Conservation (phyloP, 371 early-diverging fungal species). For the Funneliformis caledonium region DNA sequence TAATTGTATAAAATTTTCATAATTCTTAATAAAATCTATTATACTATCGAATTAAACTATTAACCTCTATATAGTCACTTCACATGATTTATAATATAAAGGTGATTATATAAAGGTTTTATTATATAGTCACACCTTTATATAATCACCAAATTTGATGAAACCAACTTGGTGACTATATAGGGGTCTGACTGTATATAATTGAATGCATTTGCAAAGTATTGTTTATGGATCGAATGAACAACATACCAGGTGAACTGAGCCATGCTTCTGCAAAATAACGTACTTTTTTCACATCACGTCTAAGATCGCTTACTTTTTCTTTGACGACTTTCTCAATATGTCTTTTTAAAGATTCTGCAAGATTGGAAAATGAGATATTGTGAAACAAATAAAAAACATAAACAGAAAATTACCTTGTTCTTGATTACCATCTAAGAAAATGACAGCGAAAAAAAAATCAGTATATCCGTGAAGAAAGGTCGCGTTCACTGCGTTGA, state of each 20-base stretch:
- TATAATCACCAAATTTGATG: too few relatives aligned
- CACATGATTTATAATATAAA: too few relatives aligned
- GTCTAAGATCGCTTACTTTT: neutral
- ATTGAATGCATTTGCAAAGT: neutral
- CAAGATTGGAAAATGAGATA: neutral
- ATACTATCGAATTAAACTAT: too few relatives aligned
- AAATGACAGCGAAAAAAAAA: too few relatives aligned
- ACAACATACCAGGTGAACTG: slow-evolving; percentile 21
- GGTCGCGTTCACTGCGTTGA: neutral
- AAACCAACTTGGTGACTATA: too few relatives aligned
- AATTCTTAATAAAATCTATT: too few relatives aligned
- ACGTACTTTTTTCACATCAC: slow-evolving; percentile 15
- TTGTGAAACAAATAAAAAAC: neutral
- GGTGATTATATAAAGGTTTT: too few relatives aligned
- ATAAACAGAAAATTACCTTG: neutral
- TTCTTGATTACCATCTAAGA: neutral
- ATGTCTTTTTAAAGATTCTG: slow-evolving; percentile 11
- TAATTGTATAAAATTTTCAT: too few relatives aligned
- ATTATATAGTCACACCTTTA: too few relatives aligned
- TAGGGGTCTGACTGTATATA: neutral
- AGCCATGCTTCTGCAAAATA: neutral
- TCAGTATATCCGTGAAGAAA: too few relatives aligned
- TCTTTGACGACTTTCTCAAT: neutral
- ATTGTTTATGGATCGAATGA: neutral
- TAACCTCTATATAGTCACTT: too few relatives aligned